Conservation (phyloP, 306 rosid genomes). For the Cicer yamashitae region DNA sequence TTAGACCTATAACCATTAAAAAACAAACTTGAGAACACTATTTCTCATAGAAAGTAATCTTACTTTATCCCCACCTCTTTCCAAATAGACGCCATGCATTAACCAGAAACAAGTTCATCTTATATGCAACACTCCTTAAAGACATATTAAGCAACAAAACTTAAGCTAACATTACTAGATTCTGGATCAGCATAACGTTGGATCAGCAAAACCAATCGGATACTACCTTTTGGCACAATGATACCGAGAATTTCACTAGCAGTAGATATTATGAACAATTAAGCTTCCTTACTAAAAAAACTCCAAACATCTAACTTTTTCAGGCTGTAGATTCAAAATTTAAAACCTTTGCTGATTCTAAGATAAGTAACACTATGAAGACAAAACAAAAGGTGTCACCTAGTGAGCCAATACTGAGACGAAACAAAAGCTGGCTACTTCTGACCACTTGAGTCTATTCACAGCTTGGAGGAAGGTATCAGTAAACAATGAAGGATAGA, state of each 20-base stretch:
- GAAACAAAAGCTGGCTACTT: constrained; percentile 44
- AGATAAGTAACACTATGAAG: constrained; percentile 53
- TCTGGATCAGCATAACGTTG: constrained; percentile 36
- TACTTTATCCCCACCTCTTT: not conserved
- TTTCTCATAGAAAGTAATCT: not conserved
- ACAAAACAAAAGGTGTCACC: constrained; percentile 47
- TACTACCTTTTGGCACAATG: constrained; percentile 47
- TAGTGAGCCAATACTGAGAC: constrained; percentile 27
- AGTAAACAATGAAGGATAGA: constrained; percentile 41
- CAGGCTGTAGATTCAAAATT: constrained; percentile 53
- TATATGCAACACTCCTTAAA: constrained; percentile 21
- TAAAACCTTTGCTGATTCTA: constrained; percentile 49
- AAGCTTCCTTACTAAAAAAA: constrained; percentile 1
- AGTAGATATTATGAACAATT: not conserved
- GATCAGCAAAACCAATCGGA: constrained; percentile 43
- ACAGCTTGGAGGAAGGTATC: constrained; percentile 38
- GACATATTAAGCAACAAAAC: constrained; percentile 40
- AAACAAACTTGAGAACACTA: not conserved
- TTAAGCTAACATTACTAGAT: constrained; percentile 17
- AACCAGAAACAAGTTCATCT: constrained; percentile 27
- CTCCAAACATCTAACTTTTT: not conserved
- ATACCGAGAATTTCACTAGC: constrained; percentile 41
- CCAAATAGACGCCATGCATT: not conserved
- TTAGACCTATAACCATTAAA: not conserved
- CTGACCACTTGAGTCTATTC: constrained; percentile 39